phyloP scores from a whole-genome alignment of 2,329 filamentous ascomycete genomes.

The Orbilia oligospora region DNA sequence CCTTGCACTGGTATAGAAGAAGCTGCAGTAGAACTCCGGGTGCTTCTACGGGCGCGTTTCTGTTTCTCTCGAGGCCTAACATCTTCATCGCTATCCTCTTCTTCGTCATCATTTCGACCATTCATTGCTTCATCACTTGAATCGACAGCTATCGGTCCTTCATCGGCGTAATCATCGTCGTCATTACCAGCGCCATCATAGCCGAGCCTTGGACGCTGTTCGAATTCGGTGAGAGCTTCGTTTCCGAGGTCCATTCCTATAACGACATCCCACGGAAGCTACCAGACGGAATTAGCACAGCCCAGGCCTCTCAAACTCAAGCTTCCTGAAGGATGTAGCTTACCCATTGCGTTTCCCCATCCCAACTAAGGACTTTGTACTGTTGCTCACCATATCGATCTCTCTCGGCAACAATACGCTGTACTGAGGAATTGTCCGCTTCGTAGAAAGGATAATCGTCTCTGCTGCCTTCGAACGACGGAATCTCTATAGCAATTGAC shows the following conservation, averaged over 20 bases:
- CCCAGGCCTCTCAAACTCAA: neutral
- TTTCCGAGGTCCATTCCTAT: conserved; percentile 55
- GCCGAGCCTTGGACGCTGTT: conserved; percentile 20
- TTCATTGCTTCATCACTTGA: conserved; percentile 39
- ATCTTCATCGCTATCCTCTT: conserved; percentile 21
- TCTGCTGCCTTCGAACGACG: conserved; percentile 32
- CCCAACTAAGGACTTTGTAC: conserved; percentile 42
- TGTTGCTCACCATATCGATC: conserved; percentile 29
- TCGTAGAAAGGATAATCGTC: conserved; percentile 27
- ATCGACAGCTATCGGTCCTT: neutral
- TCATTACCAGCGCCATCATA: conserved; percentile 22
- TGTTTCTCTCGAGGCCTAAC: neutral
- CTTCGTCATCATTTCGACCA: conserved; percentile 23
- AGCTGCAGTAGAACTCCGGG: conserved; percentile 22
- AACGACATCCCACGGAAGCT: conserved; percentile 49
- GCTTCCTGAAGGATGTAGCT: neutral
- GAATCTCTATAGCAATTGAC: conserved; percentile 46
- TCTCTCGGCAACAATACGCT: conserved; percentile 41
- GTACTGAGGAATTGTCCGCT: conserved; percentile 30
- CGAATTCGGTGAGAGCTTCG: conserved; percentile 40
- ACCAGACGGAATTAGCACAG: conserved; percentile 5
- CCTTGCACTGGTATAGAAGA: conserved; percentile 1
- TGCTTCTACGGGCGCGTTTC: conserved; percentile 45
- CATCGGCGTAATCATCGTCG: conserved; percentile 29
- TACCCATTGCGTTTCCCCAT: conserved; percentile 51